Conservation (phyloP, 345 rosid genomes). For the Eucalyptus cladocalyx region DNA sequence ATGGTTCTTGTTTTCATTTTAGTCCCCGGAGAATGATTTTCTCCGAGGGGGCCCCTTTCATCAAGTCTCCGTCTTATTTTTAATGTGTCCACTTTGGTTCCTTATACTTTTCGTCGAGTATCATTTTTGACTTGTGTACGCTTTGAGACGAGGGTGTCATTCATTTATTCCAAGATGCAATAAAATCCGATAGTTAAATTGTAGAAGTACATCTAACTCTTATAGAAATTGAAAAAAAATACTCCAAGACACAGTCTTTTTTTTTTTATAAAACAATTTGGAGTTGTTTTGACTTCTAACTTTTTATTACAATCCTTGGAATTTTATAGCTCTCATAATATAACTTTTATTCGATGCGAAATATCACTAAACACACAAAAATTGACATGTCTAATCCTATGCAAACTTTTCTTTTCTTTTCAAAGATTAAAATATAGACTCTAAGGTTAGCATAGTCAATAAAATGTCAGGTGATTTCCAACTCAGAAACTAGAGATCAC, state of each 20-base stretch:
- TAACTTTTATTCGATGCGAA: not conserved
- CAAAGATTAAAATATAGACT: not conserved
- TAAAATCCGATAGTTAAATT: not conserved
- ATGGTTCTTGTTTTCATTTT: not conserved
- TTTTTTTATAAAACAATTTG: not conserved
- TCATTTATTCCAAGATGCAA: not conserved
- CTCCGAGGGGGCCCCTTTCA: too few species aligned
- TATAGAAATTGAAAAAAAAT: not conserved
- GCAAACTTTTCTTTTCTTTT: not conserved
- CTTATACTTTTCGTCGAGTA: not conserved
- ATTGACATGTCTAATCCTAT: not conserved
- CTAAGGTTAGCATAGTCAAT: accelerated
- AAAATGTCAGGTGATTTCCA: not conserved
- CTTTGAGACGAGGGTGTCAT: not conserved
- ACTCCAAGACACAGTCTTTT: not conserved
- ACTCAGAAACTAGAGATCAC: accelerated
- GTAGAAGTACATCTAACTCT: not conserved
- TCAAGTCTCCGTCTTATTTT: not conserved
- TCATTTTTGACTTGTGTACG: not conserved
- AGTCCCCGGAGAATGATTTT: not conserved
- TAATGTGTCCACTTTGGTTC: not conserved
- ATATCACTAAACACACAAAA: not conserved
- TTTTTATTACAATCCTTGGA: not conserved
- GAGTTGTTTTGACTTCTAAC: not conserved
- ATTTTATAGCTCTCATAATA: not conserved